These are phyloP conservation scores for Fusarium multiceps DNA, from an alignment of 2,329 filamentous ascomycete genomes.

Conservation along the genomic window DNA sequence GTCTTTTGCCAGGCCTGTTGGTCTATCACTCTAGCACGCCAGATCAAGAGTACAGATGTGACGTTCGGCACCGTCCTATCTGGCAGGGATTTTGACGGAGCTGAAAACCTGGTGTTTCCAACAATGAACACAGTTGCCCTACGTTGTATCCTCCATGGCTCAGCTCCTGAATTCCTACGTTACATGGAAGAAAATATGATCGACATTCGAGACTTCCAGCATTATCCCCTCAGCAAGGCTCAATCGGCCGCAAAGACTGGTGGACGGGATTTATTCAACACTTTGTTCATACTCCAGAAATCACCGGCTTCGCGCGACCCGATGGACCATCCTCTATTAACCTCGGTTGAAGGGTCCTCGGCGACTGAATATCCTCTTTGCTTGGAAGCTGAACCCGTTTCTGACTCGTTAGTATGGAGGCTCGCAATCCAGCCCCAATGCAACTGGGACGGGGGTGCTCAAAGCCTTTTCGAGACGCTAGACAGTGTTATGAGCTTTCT, in stretches of 20 bases:
- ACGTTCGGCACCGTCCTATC: conserved; percentile 86
- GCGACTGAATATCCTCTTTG: conserved; percentile 85
- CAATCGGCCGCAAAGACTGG: conserved; percentile 58
- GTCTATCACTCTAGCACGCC: conserved; percentile 74
- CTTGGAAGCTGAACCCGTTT: conserved; percentile 78
- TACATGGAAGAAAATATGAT: conserved; percentile 79
- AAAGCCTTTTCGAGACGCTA: conserved; percentile 66
- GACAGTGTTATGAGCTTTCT: conserved; percentile 70
- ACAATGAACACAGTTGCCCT: conserved; percentile 92
- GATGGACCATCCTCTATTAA: conserved; percentile 59
- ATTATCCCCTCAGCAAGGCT: conserved; percentile 79
- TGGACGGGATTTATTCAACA: conserved; percentile 61
- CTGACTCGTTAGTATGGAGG: conserved; percentile 72
- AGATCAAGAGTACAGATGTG: conserved; percentile 75
- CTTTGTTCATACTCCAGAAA: conserved; percentile 66
- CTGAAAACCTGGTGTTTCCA: conserved; percentile 79
- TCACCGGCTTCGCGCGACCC: conserved; percentile 16
- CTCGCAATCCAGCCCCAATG: conserved; percentile 73
- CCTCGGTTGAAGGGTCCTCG: conserved; percentile 71
- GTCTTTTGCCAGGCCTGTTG: conserved; percentile 81
- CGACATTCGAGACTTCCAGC: conserved; percentile 76
- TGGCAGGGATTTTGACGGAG: conserved; percentile 79
- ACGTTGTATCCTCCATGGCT: conserved; percentile 78
- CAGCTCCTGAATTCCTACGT: conserved; percentile 69
- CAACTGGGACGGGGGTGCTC: conserved; percentile 58